Evolutionary conservation across 1,284 basidiomycete species (phyloP), one percentile per base, ranked within the genome.

Genomic region (Pseudozyma thailandica): DNA sequence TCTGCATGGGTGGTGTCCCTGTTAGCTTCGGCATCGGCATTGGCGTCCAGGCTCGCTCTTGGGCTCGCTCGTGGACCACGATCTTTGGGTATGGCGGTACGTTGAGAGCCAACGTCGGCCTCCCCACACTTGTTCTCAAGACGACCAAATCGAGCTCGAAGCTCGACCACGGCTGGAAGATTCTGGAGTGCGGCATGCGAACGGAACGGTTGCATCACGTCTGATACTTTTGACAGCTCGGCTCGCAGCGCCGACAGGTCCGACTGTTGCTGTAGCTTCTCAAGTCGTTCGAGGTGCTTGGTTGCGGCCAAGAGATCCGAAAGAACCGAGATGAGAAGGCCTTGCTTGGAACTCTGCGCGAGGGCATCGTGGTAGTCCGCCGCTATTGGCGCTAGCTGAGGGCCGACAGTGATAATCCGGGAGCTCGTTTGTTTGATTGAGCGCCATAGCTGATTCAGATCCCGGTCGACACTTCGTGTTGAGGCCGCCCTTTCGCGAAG

Each of bases 401-500:
- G 56, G 8, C 59, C 51, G 9, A 72, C 39, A 6, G 52, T 56
- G 28, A 56, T 56, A 12, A 72, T 47, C 18, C 56, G 64, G 15
- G 59, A 53, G 59, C 60, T 64, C 4, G 50, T 59, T 38, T 68
- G 60, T 26, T 60, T 49, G 39, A 66, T 63, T n/a, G 60, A 68
- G 5, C 42, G 42, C 63, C 63, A 72, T 9, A 72, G 50, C 18
- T 63, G 59, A 21, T 72, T 58, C 27, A 72, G 60, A 25, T 61
- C 50, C 12, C 27, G 51, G 18, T 68, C 50, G n/a, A 64, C 50
- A n/a, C 50, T 42, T 23, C 52, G 51, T 18, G 55, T 54, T 12
- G 60, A 59, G 10, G 50, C 51, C 5, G 61, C 66, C 18, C 63
- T 41, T 38, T 53, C 31, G 8, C 56, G 64, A 41, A 74, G 63